These are phyloP conservation scores for Akanthomyces uredinophilus DNA, from an alignment of 2,329 filamentous ascomycete genomes.

Conservation along the genomic window DNA sequence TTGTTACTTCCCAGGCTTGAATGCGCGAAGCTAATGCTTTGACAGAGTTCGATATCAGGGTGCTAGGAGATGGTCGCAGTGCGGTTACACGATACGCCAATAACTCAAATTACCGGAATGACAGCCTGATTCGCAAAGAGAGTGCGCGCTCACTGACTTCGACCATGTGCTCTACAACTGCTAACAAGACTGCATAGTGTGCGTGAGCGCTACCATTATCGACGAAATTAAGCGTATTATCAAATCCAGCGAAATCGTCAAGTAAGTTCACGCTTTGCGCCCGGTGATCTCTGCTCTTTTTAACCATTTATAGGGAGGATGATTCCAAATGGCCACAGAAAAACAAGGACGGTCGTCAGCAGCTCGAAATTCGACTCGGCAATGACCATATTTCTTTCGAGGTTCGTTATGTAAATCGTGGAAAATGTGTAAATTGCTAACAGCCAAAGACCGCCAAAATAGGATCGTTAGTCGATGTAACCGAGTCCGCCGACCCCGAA, in stretches of 20 bases:
- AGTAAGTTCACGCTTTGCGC: constrained; percentile 52
- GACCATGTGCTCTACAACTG: not conserved
- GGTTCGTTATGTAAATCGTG: constrained; percentile 44
- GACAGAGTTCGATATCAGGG: constrained; percentile 91
- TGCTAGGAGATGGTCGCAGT: constrained; percentile 86
- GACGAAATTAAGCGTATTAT: constrained; percentile 96
- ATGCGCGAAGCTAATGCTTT: constrained; percentile 6
- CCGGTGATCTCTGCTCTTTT: not conserved
- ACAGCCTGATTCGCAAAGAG: constrained; percentile 98
- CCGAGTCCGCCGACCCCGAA: constrained; percentile 92
- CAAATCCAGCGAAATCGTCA: constrained; percentile 94
- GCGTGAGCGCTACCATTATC: constrained; percentile 83
- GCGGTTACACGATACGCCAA: constrained; percentile 96
- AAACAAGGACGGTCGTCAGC: constrained; percentile 97
- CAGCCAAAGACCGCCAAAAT: constrained; percentile 83
- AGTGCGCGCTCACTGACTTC: constrained; percentile 55
- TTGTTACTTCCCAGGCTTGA: not conserved
- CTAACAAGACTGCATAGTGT: constrained; percentile 58
- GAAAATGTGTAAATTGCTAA: constrained; percentile 1
- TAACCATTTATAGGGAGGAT: constrained; percentile 65
- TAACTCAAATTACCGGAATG: constrained; percentile 99
- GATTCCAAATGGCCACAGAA: constrained; percentile 98
- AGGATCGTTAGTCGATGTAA: constrained; percentile 92
- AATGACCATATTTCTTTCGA: constrained; percentile 98
- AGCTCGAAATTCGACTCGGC: constrained; percentile 88